Base-by-base conservation (phyloP, 306 rosid genomes). In the Cercis canadensis region DNA sequence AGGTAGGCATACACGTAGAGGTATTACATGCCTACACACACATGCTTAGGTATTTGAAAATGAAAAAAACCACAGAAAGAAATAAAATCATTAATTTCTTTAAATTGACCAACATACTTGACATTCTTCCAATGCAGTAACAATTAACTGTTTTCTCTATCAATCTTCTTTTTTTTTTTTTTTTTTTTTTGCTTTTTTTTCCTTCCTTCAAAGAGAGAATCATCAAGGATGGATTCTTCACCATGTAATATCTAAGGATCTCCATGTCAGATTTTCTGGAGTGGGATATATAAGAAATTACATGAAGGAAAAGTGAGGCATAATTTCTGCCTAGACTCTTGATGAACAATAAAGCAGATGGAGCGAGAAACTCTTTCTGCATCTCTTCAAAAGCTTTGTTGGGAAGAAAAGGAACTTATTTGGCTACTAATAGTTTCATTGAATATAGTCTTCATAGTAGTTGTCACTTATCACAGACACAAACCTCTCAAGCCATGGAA, bases 401-500 rank as follows among this genome's bases (percentile, higher is more conserved):
- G 65, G 57, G 67, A 63, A 66, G 75, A 57, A 65, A 55, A 59
- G 49, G 70, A 82, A 65, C 43, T 83, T 70, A 77, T 80, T 67
- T 77, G 63, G 82, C 58, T 50, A 60, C 76, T 53, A 44, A 50
- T 39, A 5, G 47, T 61, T 85, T 90, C 85, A 93, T 64, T 85
- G 93, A 60, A 82, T 83, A 64, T 81, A 90, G 74, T 94, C 97
- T 64, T 94, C 97, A 18, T 88, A 85, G 78, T 88, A 94, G 85
- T 82, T 85, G 75, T 94, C 97, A 58, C 96, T 94, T 75, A 90
- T 94, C 70, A 89, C 97, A 12, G 97, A 94, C 72, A 90, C 98
- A 19, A 94, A 90, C 73, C 92, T 87, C 87, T 94, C 97, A 0
- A 94, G 92, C 98, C 98, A 94, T 1, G 98, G 98, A 70, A 94